Evolutionary conservation across 306 rosid species (phyloP), one percentile per base, ranked within the genome.

Genomic region (Datisca glomerata): DNA sequence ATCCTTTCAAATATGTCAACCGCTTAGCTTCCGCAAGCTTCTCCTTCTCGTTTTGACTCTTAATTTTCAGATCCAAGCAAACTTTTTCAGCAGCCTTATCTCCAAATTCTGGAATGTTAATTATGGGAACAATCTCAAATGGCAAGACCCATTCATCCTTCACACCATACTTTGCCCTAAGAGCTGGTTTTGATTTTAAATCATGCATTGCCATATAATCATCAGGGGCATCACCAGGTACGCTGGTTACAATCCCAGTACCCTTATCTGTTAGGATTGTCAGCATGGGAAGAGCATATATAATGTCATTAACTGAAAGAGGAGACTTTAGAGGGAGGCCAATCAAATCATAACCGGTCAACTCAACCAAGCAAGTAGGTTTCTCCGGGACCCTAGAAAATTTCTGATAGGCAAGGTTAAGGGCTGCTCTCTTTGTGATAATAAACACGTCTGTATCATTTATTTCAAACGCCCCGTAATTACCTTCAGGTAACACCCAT

Each of bases 201-300:
- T 79, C 97, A 14, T 71, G 85, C 83, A 87, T 60, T 2, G 93
- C 89, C 89, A 83, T 87, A 57, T 76, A 87, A 52, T 87, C 97
- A 67, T 87, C 97, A 2, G 97, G 97, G 43, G 97, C 77, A 63
- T 87, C 97, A 60, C 89, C 77, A 12, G 97, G 97, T 43, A 87
- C 97, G 55, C 94, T 83, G 22, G 97, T 87, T 45, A 87, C 97
- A 8, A 87, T 71, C 31, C 97, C 97, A 8, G 97, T 79, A 48
- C 97, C 97, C 68, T 87, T 87, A 51, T 87, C 93, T 63, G 86
- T 87, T 42, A 87, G 64, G 52, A 87, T 73, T 25, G 94, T 79
- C 70, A 87, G 23, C 97, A 87, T 87, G 13, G 97, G 97, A 65
- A 87, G 97, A 4, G 89, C 87, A 60, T 87, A 83, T 39, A 87